phyloP scores from a whole-genome alignment of 2,329 filamentous ascomycete species.

The Chaetomiaceae sp. region DNA sequence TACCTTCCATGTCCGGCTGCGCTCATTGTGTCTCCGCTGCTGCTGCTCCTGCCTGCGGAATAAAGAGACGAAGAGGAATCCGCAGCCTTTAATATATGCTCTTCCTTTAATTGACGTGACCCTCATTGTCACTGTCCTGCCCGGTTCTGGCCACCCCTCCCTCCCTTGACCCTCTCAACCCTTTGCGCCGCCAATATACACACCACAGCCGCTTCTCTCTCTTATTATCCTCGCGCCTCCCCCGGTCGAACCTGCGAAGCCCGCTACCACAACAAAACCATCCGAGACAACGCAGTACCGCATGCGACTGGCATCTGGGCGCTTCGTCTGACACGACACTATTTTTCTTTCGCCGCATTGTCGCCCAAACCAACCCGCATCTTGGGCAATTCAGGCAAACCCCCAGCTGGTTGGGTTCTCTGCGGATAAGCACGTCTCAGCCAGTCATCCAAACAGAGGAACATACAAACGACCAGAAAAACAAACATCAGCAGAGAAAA shows the following conservation, averaged over 20 bases:
- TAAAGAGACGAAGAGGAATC: conserved; percentile 25
- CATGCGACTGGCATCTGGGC: conserved; percentile 13
- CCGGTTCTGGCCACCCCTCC: conserved; percentile 20
- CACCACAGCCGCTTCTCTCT: conserved; percentile 13
- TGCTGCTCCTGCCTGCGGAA: conserved; percentile 22
- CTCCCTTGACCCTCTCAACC: background rate
- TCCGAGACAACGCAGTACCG: conserved; percentile 4
- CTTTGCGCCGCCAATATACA: conserved; percentile 19
- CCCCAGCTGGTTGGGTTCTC: background rate
- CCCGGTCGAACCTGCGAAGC: background rate
- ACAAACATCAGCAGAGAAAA: conserved; percentile 2
- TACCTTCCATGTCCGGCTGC: conserved; percentile 29
- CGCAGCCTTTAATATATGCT: conserved; percentile 21
- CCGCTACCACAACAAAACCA: conserved; percentile 4
- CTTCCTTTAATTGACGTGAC: conserved; percentile 27
- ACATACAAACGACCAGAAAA: conserved; percentile 6
- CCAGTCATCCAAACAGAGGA: conserved; percentile 6
- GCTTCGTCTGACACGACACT: conserved; percentile 11
- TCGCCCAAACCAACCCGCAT: conserved; percentile 13
- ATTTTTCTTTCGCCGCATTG: conserved; percentile 14
- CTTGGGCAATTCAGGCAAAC: conserved; percentile 4
- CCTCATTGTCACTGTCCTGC: conserved; percentile 21
- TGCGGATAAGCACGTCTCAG: background rate
- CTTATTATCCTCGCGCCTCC: conserved; percentile 18
- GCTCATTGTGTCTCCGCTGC: conserved; percentile 26